Conservation (phyloP, 495 filamentous ascomycete species). For the Aspergillus kassunensis region DNA sequence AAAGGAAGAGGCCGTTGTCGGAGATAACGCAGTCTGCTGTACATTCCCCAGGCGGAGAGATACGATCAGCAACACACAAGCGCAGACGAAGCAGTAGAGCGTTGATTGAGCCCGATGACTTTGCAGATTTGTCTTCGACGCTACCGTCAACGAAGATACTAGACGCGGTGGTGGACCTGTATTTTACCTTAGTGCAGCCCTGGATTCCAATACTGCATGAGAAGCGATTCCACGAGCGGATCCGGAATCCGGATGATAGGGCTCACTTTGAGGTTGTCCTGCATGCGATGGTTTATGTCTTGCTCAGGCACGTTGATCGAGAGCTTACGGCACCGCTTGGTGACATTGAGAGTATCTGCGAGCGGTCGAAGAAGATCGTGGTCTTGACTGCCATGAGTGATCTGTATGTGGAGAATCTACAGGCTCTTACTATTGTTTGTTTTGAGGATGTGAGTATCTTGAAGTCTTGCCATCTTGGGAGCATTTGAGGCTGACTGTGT, state of each 20-base stretch:
- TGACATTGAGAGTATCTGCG: slow-evolving; percentile 14
- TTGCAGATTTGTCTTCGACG: neutral
- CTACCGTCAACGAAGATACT: slow-evolving; percentile 10
- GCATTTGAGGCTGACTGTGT: neutral
- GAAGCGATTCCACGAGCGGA: slow-evolving; percentile 21
- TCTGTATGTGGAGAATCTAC: slow-evolving; percentile 32
- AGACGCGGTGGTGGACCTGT: slow-evolving; percentile 10
- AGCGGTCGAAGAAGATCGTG: slow-evolving; percentile 2
- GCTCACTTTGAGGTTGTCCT: slow-evolving; percentile 22
- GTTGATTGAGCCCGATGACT: neutral
- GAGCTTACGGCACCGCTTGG: neutral
- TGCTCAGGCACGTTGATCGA: slow-evolving; percentile 20
- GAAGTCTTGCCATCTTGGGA: slow-evolving; percentile 5
- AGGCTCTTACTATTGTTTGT: slow-evolving; percentile 32
- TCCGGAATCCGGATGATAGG: slow-evolving; percentile 15
- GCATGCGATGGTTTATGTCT: slow-evolving; percentile 29
- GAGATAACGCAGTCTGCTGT: too few relatives aligned
- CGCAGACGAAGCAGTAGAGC: neutral
- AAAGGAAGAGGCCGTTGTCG: neutral
- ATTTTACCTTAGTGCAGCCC: slow-evolving; percentile 32
- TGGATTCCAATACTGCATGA: slow-evolving; percentile 39
- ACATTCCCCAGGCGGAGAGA: too few relatives aligned
- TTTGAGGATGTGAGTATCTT: slow-evolving; percentile 22
- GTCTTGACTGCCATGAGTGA: slow-evolving; percentile 29
- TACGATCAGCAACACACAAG: neutral